Evolutionary conservation across 495 filamentous ascomycete species (phyloP), one percentile per base, ranked within the genome.

Genomic region (Aspergillus nidulans): DNA sequence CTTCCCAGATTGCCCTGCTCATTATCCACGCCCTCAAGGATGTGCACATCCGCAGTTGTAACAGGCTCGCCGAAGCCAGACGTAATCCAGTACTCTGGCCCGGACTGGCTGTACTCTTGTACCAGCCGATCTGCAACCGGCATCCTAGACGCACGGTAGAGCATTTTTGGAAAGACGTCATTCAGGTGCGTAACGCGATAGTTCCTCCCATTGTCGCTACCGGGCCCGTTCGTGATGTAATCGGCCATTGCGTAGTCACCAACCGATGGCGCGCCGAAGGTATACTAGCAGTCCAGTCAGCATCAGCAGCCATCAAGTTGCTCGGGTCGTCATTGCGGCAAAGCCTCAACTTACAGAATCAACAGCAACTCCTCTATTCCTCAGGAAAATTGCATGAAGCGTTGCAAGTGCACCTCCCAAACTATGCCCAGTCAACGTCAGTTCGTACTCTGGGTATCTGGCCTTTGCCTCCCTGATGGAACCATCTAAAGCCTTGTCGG

Each of bases 181-280:
- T 81, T 67, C 28, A 53, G 48, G 61, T 87, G 81, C 18, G 85
- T 87, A 36, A 85, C 69, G 63, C 85, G 81, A 65, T 68, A 85
- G 54, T 78, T 81, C 18, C 12, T n/a, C n/a, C 55, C 52, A 4
- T 15, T 1, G 10, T 19, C 12, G 24, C 16, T n/a, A n/a, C 10
- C 10, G 7, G 79, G 75, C 5, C 26, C 26, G 15, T 62, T 57
- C 0, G 66, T 70, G 52, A 86, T 66, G 60, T 72, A 81, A 20
- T 67, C 56, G 42, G 71, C 76, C 49, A 85, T 70, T 10, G 66
- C 68, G 7, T 49, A 26, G 59, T 79, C 79, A 46, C 83, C 85
- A 8, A 84, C 77, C 26, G 81, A 81, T 3, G 85, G 85, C 18
- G 79, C 69, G 59, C 85, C 85, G 67, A 76, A 87, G 6, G 80